A percentile compares a stretch with the other conserved stretches of the same genome.
phyloP scores from a whole-genome alignment of 371 early-diverging fungal species.

The Zancudomyces culisetae region DNA sequence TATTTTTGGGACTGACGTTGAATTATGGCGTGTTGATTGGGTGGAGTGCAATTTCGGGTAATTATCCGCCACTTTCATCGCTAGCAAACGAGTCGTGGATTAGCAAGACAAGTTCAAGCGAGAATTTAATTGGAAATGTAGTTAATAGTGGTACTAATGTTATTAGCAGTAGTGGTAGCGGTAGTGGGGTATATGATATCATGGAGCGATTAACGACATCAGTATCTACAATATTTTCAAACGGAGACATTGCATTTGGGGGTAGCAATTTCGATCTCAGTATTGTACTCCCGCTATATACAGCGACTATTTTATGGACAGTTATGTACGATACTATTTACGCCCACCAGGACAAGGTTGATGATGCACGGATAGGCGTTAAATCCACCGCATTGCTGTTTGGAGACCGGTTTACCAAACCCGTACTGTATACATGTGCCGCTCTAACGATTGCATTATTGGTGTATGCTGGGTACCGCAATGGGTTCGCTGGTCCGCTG shows the following conservation, averaged over 20 bases:
- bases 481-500: conserved; percentile 47
- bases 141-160: too few relatives aligned
- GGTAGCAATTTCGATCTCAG: conserved; percentile 32
- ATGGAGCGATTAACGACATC: too few relatives aligned
- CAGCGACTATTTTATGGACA: conserved; percentile 81
- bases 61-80: too few relatives aligned
- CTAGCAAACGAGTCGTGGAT: too few relatives aligned
- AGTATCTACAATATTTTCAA: too few relatives aligned
- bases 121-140: too few relatives aligned
- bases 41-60: conserved; percentile 76
- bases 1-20: conserved; percentile 63
- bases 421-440: conserved; percentile 54
- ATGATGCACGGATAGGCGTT: conserved; percentile 69
- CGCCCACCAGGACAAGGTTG: conserved; percentile 78
- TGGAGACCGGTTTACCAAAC: conserved; percentile 49
- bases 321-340: conserved; percentile 93
- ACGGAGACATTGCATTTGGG: too few relatives aligned
- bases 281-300: conserved; percentile 65
- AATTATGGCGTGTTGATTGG: conserved; percentile 91
- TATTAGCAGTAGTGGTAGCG: too few relatives aligned
- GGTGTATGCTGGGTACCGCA: conserved; percentile 54
- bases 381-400: conserved; percentile 84
- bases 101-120: too few relatives aligned
- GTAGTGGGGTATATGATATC: too few relatives aligned
- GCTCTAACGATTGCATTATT: conserved; percentile 42